Base-by-base conservation (phyloP, 2,329 filamentous ascomycete genomes). In the Elsinoe arachidis region DNA sequence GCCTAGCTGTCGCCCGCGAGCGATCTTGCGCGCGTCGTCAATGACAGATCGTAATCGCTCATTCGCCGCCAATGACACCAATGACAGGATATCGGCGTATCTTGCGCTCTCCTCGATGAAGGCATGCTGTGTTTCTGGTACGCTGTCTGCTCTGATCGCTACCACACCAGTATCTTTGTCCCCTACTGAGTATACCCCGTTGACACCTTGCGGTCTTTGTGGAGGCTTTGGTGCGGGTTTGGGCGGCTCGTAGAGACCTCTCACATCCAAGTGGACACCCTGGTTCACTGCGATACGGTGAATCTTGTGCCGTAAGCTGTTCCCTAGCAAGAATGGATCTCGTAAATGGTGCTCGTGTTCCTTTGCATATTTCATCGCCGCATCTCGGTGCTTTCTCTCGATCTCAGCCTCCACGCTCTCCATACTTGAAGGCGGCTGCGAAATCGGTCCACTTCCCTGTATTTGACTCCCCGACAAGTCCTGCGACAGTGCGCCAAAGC, bases 41-140 rank as follows among this genome's bases (percentile, higher is more conserved):
- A 96, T 68, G 30, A 96, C 73, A 11, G 84, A 82, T 55, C 88
- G 80, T 37, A 96, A 65, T 26, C 90, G 81, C 64, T 95, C 87
- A 67, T 92, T 89, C 9, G 89, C 85, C 15, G 88, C 88, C 58
- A 96, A 80, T 5, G 90, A 93, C 58, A 96, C 70, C 14, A 96
- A 77, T 23, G 88, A 87, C 44, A 96, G 74, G 63, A 96, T 87
- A 60, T 96, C 90, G 12, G 87, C 86, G 34, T 96, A 76, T 56
- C 81, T 84, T 1, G 88, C 83, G 43, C 90, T 87, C 17, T 72
- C 69, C 35, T 86, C 83, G 0, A 93, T 81, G 37, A 95, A 81
- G 56, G 87, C 89, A 62, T 73, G 65, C 55, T 66, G 56, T 67
- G 65, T 5, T 61, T 60, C 39, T 56, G 56, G 21, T 39, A 56